Percentiles rank a stretch among this genome's conserved stretches.
Conservation (phyloP, 805 yeast genomes). For the Ogataea chonburiensis region DNA sequence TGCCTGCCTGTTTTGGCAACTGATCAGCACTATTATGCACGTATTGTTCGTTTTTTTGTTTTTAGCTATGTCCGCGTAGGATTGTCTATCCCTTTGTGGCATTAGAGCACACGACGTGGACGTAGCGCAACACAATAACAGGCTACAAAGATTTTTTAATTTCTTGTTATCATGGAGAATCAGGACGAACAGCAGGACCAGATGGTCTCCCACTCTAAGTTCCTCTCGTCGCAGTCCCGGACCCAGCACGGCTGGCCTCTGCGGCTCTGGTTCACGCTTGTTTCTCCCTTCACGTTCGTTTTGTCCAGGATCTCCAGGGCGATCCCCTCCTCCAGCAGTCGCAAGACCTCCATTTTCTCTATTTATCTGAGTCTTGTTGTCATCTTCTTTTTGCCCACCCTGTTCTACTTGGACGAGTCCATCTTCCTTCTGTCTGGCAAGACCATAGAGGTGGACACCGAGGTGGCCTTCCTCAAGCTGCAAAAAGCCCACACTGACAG, state of each 20-base stretch:
- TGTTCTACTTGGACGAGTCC: slow-evolving; percentile 20
- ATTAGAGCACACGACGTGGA: too few species aligned
- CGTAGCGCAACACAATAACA: too few species aligned
- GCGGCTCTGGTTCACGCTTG: slow-evolving; percentile 8
- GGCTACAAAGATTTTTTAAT: background rate
- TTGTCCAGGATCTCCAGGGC: slow-evolving; percentile 5
- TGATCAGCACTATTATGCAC: too few species aligned
- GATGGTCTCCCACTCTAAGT: too few species aligned
- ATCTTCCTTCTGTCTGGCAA: slow-evolving; percentile 9
- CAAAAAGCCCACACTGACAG: slow-evolving; percentile 16
- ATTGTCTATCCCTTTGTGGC: too few species aligned
- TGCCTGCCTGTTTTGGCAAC: too few species aligned
- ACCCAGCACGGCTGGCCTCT: too few species aligned
- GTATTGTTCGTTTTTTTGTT: too few species aligned
- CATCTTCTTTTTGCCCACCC: slow-evolving; percentile 18
- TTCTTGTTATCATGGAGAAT: slow-evolving; percentile 2
- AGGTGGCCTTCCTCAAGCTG: slow-evolving; percentile 11
- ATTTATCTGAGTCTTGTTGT: slow-evolving; percentile 17
- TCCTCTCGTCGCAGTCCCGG: too few species aligned
- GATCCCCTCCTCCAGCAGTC: slow-evolving; percentile 7
- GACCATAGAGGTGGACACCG: slow-evolving; percentile 18
- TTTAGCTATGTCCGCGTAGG: too few species aligned
- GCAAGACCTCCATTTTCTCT: slow-evolving; percentile 16
- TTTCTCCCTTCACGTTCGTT: slow-evolving; percentile 12
- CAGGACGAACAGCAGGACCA: slow-evolving; percentile 2